A percentile compares a stretch with the other conserved stretches of the same genome.
Evolutionary conservation across 148 eudicot genomes (phyloP).

Genomic region (Rhododendron henanense): DNA sequence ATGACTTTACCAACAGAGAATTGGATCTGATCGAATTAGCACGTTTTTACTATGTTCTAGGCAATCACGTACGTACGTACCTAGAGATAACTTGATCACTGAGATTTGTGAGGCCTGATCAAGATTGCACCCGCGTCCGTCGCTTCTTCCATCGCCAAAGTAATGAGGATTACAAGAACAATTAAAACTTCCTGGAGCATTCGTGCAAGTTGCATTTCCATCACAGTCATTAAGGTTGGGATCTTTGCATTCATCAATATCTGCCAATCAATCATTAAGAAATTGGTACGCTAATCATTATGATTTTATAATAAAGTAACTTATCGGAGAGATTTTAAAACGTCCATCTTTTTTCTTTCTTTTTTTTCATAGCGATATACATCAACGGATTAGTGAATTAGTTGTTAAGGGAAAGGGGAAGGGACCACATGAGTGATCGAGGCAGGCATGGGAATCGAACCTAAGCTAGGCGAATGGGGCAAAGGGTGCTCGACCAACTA

Average conservation of each 20-base stretch:
- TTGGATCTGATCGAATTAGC: background rate
- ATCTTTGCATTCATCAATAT: constrained; percentile 21
- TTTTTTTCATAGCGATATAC: no score
- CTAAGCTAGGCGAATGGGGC: no score
- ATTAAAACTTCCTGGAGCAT: constrained; percentile 11
- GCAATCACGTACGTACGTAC: background rate
- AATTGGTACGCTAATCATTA: background rate
- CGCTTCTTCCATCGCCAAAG: constrained; percentile 20
- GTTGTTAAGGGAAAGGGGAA: no score
- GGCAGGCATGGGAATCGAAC: no score
- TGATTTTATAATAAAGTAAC: background rate
- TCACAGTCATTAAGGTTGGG: constrained; percentile 3
- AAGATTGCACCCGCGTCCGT: constrained; percentile 12
- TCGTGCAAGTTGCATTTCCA: constrained; percentile 6
- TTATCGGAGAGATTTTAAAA: background rate
- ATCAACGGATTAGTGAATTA: no score
- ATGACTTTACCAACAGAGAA: no score
- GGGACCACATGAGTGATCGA: no score
- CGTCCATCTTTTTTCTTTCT: no score
- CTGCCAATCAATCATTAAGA: background rate
- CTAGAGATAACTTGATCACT: constrained; percentile 16
- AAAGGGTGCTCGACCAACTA: no score
- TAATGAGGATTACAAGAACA: constrained; percentile 16
- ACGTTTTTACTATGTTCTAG: background rate
- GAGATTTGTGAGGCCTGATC: background rate